Evolutionary conservation across 1,139 yeast genomes (phyloP), one percentile per base, ranked within the genome.

Genomic region (Wickerhamiella infanticola): DNA sequence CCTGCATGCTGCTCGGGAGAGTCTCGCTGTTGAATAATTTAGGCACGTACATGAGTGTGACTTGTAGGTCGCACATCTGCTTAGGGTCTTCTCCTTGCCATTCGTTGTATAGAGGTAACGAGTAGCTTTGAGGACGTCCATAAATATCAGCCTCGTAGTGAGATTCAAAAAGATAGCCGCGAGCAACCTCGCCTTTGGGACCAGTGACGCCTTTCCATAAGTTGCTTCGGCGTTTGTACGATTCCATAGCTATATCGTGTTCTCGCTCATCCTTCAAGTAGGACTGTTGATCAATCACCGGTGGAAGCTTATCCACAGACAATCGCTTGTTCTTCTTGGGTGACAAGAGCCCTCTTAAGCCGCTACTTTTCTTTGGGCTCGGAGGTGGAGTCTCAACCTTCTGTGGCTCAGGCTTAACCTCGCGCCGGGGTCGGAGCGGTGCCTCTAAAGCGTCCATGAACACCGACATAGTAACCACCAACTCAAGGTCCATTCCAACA

Each of bases 121-220:
- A 68, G 56, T 75, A 75, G 44, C 69, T 68, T 48, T 69, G 66
- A 1, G 78, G 69, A 41, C 63, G 62, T 27, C 85, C 83, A 24
- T 72, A 75, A 41, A 81, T 68, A 39, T 70, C 70, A 13, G 69
- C 63, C 56, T 79, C 81, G 55, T 75, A 74, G 51, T 77, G 77
- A 35, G 74, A 72, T 54, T 84, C 76, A 45, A 73, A 74, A 47
- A 88, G 67, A 54, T 79, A 79, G 49, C 86, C 75, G 51, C 93
- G 73, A 3, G 85, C 94, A 68, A 84, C 86, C 42, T 94, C 84
- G 1, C 97, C 97, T 58, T 82, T 88, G 38, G 69, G 70, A 1
- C 95, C 95, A 51, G 81, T 69, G 48, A 73, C 66, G 35, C 57
- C 56, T 18, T 57, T 54, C 67, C 67, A 64, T 2, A 57, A 47